Conservation (phyloP, 1,284 basidiomycete genomes). For the Trichosporon coremiiforme region DNA sequence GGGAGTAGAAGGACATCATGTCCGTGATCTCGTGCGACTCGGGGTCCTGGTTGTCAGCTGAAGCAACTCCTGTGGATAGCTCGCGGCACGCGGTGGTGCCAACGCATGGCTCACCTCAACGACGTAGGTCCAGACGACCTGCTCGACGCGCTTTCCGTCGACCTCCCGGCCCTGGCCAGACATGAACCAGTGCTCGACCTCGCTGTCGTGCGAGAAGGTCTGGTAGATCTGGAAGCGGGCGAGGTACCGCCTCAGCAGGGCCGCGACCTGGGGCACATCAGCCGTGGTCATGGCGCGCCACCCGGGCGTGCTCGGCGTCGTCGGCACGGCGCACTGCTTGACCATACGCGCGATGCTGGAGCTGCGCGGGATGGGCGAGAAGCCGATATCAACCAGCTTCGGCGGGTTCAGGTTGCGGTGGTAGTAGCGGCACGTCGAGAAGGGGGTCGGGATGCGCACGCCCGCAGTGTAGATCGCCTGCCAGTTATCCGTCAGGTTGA, state of each 20-base stretch:
- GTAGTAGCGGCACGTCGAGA: constrained; percentile 84
- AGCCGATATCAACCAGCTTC: constrained; percentile 89
- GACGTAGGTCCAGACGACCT: constrained; percentile 96
- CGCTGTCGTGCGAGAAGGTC: constrained; percentile 69
- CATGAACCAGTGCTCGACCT: constrained; percentile 83
- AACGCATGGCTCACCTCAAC: constrained; percentile 62
- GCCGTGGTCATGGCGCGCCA: constrained; percentile 83
- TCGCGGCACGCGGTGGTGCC: no score
- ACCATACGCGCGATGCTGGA: constrained; percentile 86
- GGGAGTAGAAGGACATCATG: constrained; percentile 93
- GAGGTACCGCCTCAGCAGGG: constrained; percentile 80
- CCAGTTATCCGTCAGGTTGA: constrained; percentile 85
- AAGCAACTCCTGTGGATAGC: no score
- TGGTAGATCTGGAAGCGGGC: constrained; percentile 82
- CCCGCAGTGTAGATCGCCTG: constrained; percentile 98
- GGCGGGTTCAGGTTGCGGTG: constrained; percentile 90
- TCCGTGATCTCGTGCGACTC: constrained; percentile 84
- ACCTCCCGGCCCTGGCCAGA: constrained; percentile 74
- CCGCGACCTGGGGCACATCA: constrained; percentile 73
- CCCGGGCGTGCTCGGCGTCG: constrained; percentile 61
- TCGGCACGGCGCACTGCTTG: constrained; percentile 68
- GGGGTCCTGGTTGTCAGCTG: constrained; percentile 62
- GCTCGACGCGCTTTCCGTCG: constrained; percentile 65
- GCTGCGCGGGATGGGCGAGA: constrained; percentile 80
- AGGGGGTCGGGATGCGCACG: constrained; percentile 84